Conservation (phyloP, 169 alveolate genomes). For the Eimeria praecox region DNA sequence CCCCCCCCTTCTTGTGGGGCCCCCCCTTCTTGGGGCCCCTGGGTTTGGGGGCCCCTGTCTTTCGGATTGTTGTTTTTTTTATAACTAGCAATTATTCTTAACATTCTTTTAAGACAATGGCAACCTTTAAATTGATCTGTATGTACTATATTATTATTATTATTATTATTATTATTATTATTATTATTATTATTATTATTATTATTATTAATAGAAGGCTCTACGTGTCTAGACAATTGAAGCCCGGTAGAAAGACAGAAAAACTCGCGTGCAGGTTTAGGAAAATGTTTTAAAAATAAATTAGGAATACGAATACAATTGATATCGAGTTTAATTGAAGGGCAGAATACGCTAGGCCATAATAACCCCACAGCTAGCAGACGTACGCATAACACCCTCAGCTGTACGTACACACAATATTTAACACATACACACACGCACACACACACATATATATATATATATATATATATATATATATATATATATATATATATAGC, state of each 20-base stretch:
- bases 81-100: neutral
- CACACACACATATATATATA: neutral
- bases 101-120: neutral
- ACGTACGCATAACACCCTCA: neutral
- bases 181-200: neutral
- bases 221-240: conserved; percentile 1
- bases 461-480: neutral
- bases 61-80: neutral
- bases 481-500: neutral
- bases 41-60: neutral
- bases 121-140: conserved; percentile 1
- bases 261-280: neutral
- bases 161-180: neutral
- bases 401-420: too few species aligned
- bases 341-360: conserved; percentile 15
- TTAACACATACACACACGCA: too few species aligned
- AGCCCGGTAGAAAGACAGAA: conserved; percentile 3
- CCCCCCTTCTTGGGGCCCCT: neutral
- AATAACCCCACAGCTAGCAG: conserved; percentile 2
- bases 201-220: neutral
- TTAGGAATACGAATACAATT: neutral
- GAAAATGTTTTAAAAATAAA: neutral
- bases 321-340: neutral
- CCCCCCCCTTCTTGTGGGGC: conserved; percentile 11
- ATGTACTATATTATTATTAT: neutral